Evolutionary conservation across 2,329 filamentous ascomycete species (phyloP).

Genomic region (Conoideocrella luteorostrata): DNA sequence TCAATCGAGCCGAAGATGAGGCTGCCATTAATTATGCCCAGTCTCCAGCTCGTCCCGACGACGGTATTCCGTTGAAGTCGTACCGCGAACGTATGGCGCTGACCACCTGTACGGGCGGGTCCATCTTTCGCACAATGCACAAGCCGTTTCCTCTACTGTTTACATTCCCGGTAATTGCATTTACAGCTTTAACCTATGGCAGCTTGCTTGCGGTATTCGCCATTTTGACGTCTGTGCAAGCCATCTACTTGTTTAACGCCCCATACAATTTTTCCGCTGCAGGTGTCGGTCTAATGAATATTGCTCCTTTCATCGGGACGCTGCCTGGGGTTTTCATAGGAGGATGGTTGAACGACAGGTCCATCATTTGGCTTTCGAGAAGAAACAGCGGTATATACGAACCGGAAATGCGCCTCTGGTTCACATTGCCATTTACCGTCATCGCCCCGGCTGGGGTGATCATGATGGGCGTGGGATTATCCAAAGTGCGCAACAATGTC

Average conservation of each 20-base stretch:
- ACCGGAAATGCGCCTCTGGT: conserved; percentile 35
- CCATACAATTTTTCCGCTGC: conserved; percentile 22
- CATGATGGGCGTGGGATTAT: conserved; percentile 28
- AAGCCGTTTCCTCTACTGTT: conserved; percentile 11
- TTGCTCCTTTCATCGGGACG: conserved; percentile 29
- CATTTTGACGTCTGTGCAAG: conserved; percentile 9
- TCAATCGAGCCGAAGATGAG: neutral
- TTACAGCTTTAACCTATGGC: conserved; percentile 33
- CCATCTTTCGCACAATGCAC: conserved; percentile 7
- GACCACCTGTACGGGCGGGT: conserved; percentile 12
- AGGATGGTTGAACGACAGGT: conserved; percentile 30
- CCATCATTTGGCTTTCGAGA: conserved; percentile 27
- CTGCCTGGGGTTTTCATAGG: conserved; percentile 29
- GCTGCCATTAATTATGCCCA: neutral
- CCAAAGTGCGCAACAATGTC: conserved; percentile 18
- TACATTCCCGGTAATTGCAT: conserved; percentile 27
- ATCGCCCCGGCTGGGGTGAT: conserved; percentile 24
- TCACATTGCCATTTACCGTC: conserved; percentile 19
- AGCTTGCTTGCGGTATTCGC: conserved; percentile 30
- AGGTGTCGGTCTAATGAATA: conserved; percentile 18
- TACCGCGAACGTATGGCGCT: conserved; percentile 17
- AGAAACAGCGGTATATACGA: conserved; percentile 34
- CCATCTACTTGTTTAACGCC: conserved; percentile 20
- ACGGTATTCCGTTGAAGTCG: conserved; percentile 10
- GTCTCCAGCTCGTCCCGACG: neutral